Evolutionary conservation across 768 basidiomycete species (phyloP), one percentile per base, ranked within the genome.

Genomic region (Serendipita indica): DNA sequence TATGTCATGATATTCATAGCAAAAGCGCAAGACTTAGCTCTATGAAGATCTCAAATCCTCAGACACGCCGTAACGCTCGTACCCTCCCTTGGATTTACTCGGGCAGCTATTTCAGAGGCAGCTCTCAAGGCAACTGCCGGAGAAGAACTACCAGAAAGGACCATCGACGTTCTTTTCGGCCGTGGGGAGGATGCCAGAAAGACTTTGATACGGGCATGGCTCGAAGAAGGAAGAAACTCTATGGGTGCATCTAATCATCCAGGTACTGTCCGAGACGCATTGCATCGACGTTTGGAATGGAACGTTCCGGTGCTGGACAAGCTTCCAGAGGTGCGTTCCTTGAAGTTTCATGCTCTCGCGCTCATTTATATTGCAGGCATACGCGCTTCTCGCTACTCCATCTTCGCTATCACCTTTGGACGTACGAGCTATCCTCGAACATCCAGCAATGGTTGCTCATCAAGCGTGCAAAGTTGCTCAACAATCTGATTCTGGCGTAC

Each of bases 81-180:
- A 77, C 4, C 74, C 85, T 3, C 67, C 72, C 1, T 72, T 86
- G 1, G 77, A 79, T 3, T 58, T 67, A 28, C 72, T 74, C 1
- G 66, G 71, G 61, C 73, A 71, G 0, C 82, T 81, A 64, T 22
- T 74, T 18, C 58, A 25, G 14, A 45, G 22, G 28, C 58, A 20
- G 27, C 35, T 20, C 14, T 25, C n/a, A 22, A 57, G 10, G 33
- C 32, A 3, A n/a, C 57, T 6, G 39, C 27, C 2, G 20, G 35
- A 1, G 71, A 76, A 58, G 85, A 84, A 4, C 78, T 90, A 20
- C 77, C 82, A 0, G 86, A 89, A 60, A 70, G 74, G 0, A 82
- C 86, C 0, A 77, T 90, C 20, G 78, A 82, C 1, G 76, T 83
- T 3, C 72, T 90, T 3, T 91, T 89, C 69, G 88, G 88, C 5